Percentiles rank a stretch among this genome's conserved stretches.
Conservation (phyloP, 176 grass and related monocot species). For the Ampelocalamus luodianensis region DNA sequence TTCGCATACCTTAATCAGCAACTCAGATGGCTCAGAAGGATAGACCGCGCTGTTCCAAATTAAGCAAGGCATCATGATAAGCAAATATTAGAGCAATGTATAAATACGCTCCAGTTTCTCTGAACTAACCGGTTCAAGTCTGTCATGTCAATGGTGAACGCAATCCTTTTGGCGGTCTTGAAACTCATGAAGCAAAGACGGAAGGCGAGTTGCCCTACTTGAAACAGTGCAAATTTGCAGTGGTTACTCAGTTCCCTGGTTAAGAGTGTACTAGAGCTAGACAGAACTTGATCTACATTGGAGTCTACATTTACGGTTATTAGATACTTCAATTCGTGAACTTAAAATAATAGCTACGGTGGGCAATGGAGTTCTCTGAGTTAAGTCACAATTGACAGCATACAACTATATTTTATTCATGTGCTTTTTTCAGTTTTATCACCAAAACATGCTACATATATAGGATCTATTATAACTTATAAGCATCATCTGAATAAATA, state of each 20-base stretch:
- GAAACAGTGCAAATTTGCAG: slow-evolving; percentile 42
- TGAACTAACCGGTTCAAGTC: slow-evolving; percentile 72
- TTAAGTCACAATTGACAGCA: slow-evolving; percentile 32
- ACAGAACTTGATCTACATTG: slow-evolving; percentile 4
- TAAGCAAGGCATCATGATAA: slow-evolving; percentile 25
- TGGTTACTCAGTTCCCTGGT: background rate
- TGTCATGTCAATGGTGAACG: slow-evolving; percentile 68
- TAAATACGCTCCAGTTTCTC: slow-evolving; percentile 17
- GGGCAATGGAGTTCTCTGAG: background rate
- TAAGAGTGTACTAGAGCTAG: slow-evolving; percentile 5
- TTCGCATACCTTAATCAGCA: slow-evolving; percentile 57
- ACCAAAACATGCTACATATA: slow-evolving; percentile 20
- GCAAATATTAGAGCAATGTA: background rate
- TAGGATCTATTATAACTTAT: background rate
- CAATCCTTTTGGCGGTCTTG: slow-evolving; percentile 58
- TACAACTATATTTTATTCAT: slow-evolving; percentile 14
- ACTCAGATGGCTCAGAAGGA: slow-evolving; percentile 72
- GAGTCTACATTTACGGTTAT: slow-evolving; percentile 10
- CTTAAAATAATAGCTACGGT: background rate
- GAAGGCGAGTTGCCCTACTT: slow-evolving; percentile 65
- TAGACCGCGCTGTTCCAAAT: slow-evolving; percentile 69
- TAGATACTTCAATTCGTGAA: background rate
- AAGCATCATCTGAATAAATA: slow-evolving; percentile 8
- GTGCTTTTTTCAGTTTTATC: slow-evolving; percentile 19
- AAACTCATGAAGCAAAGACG: slow-evolving; percentile 68